Conservation (phyloP, 495 filamentous ascomycete genomes). For the Umbilicaria muhlenbergii region DNA sequence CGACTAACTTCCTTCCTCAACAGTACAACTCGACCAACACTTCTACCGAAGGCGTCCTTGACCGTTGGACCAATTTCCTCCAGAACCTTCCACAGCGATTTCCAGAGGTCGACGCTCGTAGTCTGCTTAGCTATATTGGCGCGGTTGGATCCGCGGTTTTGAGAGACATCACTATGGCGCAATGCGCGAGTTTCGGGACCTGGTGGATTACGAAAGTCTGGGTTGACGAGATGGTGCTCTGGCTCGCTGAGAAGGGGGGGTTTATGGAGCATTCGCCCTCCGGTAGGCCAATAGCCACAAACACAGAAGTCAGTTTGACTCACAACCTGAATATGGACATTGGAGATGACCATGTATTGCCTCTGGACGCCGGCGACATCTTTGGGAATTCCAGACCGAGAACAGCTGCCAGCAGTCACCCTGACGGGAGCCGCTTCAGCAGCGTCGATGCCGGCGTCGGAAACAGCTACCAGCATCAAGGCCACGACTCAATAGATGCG, state of each 20-base stretch:
- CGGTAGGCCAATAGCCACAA: slow-evolving; percentile 9
- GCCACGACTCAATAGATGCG: too few relatives aligned
- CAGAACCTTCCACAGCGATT: slow-evolving; percentile 59
- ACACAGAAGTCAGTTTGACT: background rate
- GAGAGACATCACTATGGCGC: slow-evolving; percentile 65
- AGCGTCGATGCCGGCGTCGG: too few relatives aligned
- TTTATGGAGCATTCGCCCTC: slow-evolving; percentile 54
- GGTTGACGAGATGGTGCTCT: slow-evolving; percentile 88
- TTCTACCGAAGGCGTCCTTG: slow-evolving; percentile 23
- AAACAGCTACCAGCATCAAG: too few relatives aligned
- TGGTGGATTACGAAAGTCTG: slow-evolving; percentile 99
- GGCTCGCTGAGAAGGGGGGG: slow-evolving; percentile 82
- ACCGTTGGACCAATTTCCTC: slow-evolving; percentile 64
- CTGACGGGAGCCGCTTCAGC: slow-evolving; percentile 17
- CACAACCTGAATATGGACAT: slow-evolving; percentile 8
- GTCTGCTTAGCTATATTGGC: slow-evolving; percentile 53
- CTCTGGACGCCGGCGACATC: slow-evolving; percentile 14
- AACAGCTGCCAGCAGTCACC: slow-evolving; percentile 10
- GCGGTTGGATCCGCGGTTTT: slow-evolving; percentile 52
- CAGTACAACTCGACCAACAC: slow-evolving; percentile 15
- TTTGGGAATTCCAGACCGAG: slow-evolving; percentile 15
- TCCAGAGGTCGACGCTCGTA: slow-evolving; percentile 47
- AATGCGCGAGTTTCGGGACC: slow-evolving; percentile 73
- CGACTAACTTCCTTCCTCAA: slow-evolving; percentile 22
- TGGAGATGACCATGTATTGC: slow-evolving; percentile 10